Conservation (phyloP, 2,329 filamentous ascomycete genomes). For the Verticillium zaregamsianum region DNA sequence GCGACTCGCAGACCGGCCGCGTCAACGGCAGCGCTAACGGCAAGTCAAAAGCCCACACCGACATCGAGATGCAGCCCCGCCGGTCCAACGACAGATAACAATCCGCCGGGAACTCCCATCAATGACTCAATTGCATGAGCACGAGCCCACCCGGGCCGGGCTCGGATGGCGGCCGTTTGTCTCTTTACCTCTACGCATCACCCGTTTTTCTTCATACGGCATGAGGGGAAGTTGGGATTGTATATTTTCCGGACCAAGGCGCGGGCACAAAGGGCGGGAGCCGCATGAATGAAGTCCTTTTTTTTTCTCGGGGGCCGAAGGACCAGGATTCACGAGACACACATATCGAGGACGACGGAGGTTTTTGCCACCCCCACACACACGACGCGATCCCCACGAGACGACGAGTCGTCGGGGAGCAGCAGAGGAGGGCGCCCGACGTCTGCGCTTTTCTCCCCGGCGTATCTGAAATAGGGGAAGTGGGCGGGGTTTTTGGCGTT, state of each 20-base stretch:
- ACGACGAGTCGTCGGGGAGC: background rate
- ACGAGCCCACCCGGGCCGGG: background rate
- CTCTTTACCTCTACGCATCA: background rate
- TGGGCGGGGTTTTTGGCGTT: conserved; percentile 1
- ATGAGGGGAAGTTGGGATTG: background rate
- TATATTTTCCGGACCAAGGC: background rate
- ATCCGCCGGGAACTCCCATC: background rate
- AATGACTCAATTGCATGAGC: background rate
- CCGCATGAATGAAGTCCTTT: background rate
- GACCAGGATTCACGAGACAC: background rate
- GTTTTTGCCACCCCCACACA: background rate
- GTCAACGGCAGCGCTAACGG: conserved; percentile 36
- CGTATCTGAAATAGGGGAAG: background rate
- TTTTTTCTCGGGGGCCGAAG: background rate
- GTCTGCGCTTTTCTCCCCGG: background rate
- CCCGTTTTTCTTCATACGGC: background rate
- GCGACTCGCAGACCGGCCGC: conserved; percentile 39
- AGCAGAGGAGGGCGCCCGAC: background rate
- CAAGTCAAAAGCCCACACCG: conserved; percentile 33
- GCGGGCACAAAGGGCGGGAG: background rate
- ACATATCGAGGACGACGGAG: background rate
- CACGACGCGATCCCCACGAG: background rate
- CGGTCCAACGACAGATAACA: conserved; percentile 33
- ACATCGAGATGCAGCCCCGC: conserved; percentile 48
- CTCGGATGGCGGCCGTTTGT: background rate